Evolutionary conservation across 1,284 basidiomycete genomes (phyloP).

Genomic region (Exobasidium rhododendri): DNA sequence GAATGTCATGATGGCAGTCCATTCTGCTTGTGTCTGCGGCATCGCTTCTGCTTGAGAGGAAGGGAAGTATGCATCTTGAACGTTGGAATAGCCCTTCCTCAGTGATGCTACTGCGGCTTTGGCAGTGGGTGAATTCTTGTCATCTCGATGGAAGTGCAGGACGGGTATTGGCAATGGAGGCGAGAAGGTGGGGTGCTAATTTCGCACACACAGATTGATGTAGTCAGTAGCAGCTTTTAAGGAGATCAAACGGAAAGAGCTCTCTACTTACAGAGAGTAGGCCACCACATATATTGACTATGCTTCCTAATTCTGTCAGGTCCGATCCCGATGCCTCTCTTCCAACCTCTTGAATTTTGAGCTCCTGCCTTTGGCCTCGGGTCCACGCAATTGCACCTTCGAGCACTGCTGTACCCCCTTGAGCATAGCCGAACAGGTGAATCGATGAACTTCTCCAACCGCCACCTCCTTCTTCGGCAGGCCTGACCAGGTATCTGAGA

Average conservation of each 20-base stretch:
- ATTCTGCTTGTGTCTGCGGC: conserved; percentile 2
- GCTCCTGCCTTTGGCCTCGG: background rate
- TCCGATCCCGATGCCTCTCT: background rate
- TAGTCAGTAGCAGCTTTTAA: too few species aligned
- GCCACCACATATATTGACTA: conserved; percentile 1
- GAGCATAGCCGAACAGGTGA: conserved; percentile 1
- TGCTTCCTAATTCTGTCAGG: background rate
- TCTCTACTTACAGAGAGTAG: background rate
- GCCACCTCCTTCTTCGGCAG: background rate
- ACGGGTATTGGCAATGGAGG: background rate
- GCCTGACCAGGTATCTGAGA: background rate
- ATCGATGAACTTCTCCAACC: conserved; percentile 3
- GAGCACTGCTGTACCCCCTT: background rate
- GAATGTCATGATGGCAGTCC: conserved; percentile 3
- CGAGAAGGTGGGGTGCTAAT: background rate
- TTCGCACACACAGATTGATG: background rate
- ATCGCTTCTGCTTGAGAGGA: background rate
- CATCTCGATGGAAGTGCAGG: background rate
- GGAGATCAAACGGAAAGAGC: background rate
- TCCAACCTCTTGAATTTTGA: background rate
- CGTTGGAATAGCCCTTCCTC: background rate
- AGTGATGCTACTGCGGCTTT: background rate
- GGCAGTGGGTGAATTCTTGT: background rate
- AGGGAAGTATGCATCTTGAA: background rate
- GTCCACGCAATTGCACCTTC: conserved; percentile 1